These are phyloP conservation scores for Fusarium sp. DNA, from an alignment of 2,329 filamentous ascomycete genomes.

Conservation along the genomic window DNA sequence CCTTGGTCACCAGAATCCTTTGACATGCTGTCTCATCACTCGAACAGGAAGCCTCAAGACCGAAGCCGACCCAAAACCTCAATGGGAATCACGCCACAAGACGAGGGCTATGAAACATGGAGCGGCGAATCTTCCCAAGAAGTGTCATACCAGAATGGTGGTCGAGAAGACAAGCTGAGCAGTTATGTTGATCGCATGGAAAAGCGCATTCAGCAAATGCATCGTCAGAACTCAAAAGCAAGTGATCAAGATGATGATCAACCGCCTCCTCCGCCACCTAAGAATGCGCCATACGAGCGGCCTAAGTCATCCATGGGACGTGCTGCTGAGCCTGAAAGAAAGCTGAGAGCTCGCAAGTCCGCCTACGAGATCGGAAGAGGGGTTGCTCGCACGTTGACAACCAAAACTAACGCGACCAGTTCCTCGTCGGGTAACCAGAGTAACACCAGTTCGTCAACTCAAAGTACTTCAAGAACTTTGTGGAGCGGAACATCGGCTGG, in stretches of 20 bases:
- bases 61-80: conserved; percentile 74
- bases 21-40: conserved; percentile 62
- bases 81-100: conserved; percentile 74
- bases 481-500: conserved; percentile 96
- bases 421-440: conserved; percentile 81
- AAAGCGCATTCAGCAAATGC: conserved; percentile 79
- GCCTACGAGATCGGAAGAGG: conserved; percentile 81
- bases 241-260: conserved; percentile 61
- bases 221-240: conserved; percentile 68
- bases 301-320: conserved; percentile 71
- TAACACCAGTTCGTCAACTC: conserved; percentile 79
- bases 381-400: conserved; percentile 85
- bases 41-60: conserved; percentile 48
- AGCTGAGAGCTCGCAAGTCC: conserved; percentile 76
- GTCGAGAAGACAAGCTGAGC: conserved; percentile 73
- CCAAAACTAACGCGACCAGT: conserved; percentile 86
- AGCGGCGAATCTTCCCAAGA: conserved; percentile 67
- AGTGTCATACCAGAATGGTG: conserved; percentile 57
- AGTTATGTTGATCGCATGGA: conserved; percentile 96
- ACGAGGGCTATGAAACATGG: conserved; percentile 73
- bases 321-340: conserved; percentile 57
- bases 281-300: conserved; percentile 64
- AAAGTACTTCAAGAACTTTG: conserved; percentile 84
- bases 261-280: conserved; percentile 72
- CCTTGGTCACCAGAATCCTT: conserved; percentile 96